Conservation (phyloP, 23 red algal species). For the Rhodosorus marinus region DNA sequence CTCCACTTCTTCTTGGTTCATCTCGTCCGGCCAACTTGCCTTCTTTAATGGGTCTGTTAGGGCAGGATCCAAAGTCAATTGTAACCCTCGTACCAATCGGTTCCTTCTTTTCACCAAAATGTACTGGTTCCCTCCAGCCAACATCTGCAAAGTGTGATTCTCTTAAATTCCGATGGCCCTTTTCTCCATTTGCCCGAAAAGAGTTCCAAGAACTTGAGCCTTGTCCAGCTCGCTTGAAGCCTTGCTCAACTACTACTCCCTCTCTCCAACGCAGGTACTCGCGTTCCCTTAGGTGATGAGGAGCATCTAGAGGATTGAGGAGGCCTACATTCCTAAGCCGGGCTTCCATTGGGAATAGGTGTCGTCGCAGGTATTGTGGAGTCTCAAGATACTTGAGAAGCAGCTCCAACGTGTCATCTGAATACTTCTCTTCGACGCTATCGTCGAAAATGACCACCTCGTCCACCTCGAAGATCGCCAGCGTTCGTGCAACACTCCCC, state of each 20-base stretch:
- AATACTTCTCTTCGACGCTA: background rate
- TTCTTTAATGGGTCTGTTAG: no score
- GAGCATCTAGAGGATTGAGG: slow-evolving; percentile 82
- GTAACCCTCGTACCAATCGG: slow-evolving; percentile 29
- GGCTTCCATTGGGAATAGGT: slow-evolving; percentile 45
- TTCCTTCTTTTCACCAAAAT: no score
- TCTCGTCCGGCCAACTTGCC: no score
- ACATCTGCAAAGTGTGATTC: no score
- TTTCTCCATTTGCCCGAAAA: no score
- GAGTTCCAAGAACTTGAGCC: background rate
- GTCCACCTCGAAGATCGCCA: slow-evolving; percentile 58
- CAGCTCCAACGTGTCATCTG: slow-evolving; percentile 14
- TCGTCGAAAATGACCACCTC: slow-evolving; percentile 81
- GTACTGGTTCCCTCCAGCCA: no score
- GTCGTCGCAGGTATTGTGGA: slow-evolving; percentile 86
- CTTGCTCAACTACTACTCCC: slow-evolving; percentile 37
- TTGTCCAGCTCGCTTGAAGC: background rate
- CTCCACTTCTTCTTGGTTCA: no score
- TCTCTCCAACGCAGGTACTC: slow-evolving; percentile 62
- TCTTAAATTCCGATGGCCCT: no score
- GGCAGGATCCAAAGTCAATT: slow-evolving; percentile 58
- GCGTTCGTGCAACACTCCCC: slow-evolving; percentile 53
- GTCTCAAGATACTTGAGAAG: slow-evolving; percentile 76
- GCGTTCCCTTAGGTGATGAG: slow-evolving; percentile 48
- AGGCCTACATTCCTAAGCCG: slow-evolving; percentile 64